Evolutionary conservation across 208 protist genomes (phyloP).

Genomic region (Crithidia acanthocephali): DNA sequence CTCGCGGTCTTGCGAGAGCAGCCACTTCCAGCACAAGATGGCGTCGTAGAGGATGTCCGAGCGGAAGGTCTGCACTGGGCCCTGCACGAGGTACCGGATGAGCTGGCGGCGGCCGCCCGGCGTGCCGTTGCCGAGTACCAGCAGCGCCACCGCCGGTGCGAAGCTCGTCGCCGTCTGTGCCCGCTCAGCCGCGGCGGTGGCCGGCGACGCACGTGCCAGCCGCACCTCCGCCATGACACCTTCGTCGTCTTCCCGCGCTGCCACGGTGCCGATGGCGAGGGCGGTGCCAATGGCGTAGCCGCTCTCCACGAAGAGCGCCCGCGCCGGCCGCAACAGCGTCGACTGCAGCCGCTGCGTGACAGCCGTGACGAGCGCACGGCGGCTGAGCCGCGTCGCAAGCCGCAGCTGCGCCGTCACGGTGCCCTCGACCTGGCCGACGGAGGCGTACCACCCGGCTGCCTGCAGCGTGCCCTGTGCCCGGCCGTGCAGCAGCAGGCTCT

Average conservation of each 20-base stretch:
- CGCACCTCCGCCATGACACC: slow-evolving; percentile 11
- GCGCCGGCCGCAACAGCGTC: slow-evolving; percentile 20
- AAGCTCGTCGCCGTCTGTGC: slow-evolving; percentile 41
- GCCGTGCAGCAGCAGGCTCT: slow-evolving; percentile 59
- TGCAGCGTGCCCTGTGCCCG: slow-evolving; percentile 67
- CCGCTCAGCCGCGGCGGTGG: slow-evolving; percentile 5
- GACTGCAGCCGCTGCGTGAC: slow-evolving; percentile 26
- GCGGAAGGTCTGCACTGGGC: slow-evolving; percentile 66
- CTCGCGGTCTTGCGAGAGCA: slow-evolving; percentile 59
- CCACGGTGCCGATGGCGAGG: background rate
- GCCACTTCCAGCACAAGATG: slow-evolving; percentile 71
- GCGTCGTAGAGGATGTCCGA: slow-evolving; percentile 55
- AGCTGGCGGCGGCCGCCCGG: slow-evolving; percentile 45
- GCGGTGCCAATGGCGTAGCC: slow-evolving; percentile 15
- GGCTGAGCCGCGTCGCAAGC: slow-evolving; percentile 28
- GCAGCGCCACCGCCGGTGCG: slow-evolving; percentile 54
- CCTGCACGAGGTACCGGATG: slow-evolving; percentile 66
- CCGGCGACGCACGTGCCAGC: background rate
- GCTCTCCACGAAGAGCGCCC: slow-evolving; percentile 26
- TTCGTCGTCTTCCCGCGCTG: slow-evolving; percentile 2
- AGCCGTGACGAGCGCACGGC: slow-evolving; percentile 17
- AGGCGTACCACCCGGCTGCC: slow-evolving; percentile 41
- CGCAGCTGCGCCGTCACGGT: slow-evolving; percentile 46
- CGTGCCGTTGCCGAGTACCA: slow-evolving; percentile 37
- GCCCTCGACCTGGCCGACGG: slow-evolving; percentile 38